phyloP scores from a whole-genome alignment of 1,284 basidiomycete genomes.

The Amylostereum chailletii region DNA sequence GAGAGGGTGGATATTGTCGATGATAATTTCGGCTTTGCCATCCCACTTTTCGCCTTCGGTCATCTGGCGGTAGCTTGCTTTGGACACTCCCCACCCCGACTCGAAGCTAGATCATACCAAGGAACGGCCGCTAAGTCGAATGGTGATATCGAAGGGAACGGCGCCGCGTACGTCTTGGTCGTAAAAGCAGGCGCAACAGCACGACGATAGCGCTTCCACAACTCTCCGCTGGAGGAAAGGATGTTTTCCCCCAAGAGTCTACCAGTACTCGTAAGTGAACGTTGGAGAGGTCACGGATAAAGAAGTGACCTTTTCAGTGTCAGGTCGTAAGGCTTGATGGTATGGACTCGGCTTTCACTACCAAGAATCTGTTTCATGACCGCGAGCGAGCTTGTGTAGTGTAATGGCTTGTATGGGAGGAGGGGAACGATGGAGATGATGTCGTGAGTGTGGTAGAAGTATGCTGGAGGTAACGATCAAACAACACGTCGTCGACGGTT shows the following conservation, averaged over 20 bases:
- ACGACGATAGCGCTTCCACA: slow-evolving; percentile 23
- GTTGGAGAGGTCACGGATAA: not conserved
- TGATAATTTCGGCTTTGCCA: not conserved
- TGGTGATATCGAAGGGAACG: slow-evolving; percentile 8
- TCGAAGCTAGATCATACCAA: not conserved
- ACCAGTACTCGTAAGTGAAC: not conserved
- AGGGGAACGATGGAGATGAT: not conserved
- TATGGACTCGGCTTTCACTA: not conserved
- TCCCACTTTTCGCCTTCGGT: not conserved
- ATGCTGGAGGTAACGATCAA: not conserved
- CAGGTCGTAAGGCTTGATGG: not conserved
- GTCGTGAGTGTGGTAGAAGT: not conserved
- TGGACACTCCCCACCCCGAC: not conserved
- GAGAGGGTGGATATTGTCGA: not conserved
- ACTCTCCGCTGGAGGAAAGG: slow-evolving; percentile 19
- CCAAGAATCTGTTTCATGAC: not conserved
- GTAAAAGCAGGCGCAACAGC: slow-evolving; percentile 24
- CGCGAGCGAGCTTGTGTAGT: not conserved
- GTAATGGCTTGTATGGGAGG: not conserved
- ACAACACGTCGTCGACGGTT: not conserved
- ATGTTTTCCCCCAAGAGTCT: slow-evolving; percentile 24
- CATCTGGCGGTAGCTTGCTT: not conserved
- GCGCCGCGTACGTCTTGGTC: slow-evolving; percentile 8
- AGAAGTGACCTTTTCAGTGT: not conserved
- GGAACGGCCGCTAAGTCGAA: no score